Evolutionary conservation across 441 rosid genomes (phyloP), one percentile per base, ranked within the genome.

Genomic region (Codiaeum variegatum): DNA sequence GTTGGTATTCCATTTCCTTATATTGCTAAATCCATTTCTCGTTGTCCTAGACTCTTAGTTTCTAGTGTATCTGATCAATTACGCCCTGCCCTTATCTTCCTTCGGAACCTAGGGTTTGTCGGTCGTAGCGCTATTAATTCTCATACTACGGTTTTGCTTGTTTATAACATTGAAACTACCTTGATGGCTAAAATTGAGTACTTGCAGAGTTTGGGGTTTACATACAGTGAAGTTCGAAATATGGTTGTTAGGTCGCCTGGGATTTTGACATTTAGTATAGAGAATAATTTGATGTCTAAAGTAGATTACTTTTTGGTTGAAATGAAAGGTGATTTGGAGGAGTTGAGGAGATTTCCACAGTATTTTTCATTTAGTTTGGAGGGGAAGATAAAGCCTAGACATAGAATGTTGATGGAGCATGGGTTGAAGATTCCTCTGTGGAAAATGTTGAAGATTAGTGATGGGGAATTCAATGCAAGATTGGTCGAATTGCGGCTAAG

Each of bases 341-440:
- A 91, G 75, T 42, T 94, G 26, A 86, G 85, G 79, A 77, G 77
- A 65, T 94, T 92, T 73, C 97, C 98, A 32, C 97, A 89, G 86
- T 94, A 83, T 49, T 92, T 94, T 73, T 89, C 93, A 0, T 94
- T 88, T 81, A 94, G 99, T 80, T 85, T 94, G 76, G 97, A 92
- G 76, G 75, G 83, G 79, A 94, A 86, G 87, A 94, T 94, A 49
- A 90, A 81, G 81, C 97, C 97, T 0, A 85, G 99, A 69, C 89
- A 89, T 80, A 79, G 81, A 65, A 79, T 84, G 87, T 74, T 92
- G 80, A 82, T 75, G 36, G 83, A 85, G 82, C 82, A 76, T 73
- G 89, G 92, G 42, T 66, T 90, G 2, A 71, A 75, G 75, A 77
- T 94, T 79, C 90, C 95, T 0, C 74, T 94, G 83, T 80, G 87